Conservation (phyloP, 192 early-diverging fungal genomes). For the Backusella tarrabulga region DNA sequence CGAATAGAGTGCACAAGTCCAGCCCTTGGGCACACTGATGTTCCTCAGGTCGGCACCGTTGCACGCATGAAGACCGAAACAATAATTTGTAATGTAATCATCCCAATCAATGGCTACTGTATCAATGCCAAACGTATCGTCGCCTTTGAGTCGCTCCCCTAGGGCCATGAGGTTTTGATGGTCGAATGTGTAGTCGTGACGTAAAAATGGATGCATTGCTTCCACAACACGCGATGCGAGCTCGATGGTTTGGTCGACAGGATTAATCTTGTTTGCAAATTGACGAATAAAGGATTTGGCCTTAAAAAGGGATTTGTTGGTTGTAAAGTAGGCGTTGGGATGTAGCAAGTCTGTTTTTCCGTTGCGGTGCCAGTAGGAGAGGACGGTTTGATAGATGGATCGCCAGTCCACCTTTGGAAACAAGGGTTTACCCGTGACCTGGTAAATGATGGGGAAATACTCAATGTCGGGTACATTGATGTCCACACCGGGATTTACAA, state of each 20-base stretch:
- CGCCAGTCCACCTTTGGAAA: conserved; percentile 17
- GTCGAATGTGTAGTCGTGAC: conserved; percentile 23
- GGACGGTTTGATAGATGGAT: conserved; percentile 15
- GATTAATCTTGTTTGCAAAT: conserved; percentile 11
- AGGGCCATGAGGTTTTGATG: conserved; percentile 20
- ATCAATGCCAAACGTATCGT: conserved; percentile 13
- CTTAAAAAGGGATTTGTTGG: conserved; percentile 17
- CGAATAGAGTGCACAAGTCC: conserved; percentile 36
- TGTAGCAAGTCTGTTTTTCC: conserved; percentile 21
- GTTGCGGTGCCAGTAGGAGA: conserved; percentile 34
- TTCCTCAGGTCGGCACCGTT: conserved; percentile 14
- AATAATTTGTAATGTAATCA: conserved; percentile 27
- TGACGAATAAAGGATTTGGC: conserved; percentile 30
- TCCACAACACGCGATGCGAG: conserved; percentile 22
- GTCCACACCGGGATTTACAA: background rate
- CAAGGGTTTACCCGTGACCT: conserved; percentile 9
- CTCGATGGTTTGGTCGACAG: conserved; percentile 13
- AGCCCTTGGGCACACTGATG: conserved; percentile 21
- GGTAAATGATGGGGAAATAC: conserved; percentile 34
- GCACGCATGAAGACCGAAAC: conserved; percentile 31
- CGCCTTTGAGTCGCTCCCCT: background rate
- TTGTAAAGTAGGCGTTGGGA: conserved; percentile 30
- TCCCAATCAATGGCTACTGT: conserved; percentile 17
- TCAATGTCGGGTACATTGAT: conserved; percentile 17
- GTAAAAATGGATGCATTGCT: conserved; percentile 34